Evolutionary conservation across 164 flowering plant species (phyloP).

Genomic region (Magnolia officinalis): DNA sequence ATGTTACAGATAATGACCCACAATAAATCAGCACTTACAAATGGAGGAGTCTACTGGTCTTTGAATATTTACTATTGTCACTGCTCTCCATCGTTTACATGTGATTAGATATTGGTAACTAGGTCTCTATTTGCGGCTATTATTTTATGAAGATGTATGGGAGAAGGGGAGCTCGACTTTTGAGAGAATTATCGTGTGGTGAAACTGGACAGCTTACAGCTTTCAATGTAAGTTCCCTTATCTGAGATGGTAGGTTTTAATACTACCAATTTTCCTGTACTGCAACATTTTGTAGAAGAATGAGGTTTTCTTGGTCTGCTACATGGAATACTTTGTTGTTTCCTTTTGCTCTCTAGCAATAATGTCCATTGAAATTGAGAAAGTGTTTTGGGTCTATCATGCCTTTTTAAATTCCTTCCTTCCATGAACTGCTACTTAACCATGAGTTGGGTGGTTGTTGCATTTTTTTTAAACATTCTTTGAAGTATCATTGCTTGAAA

Average conservation of each 20-base stretch:
- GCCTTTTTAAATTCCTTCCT: background rate
- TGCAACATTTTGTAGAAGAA: background rate
- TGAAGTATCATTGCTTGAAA: background rate
- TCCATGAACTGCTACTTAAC: background rate
- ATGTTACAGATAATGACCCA: too few species aligned
- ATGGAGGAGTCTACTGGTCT: too few species aligned
- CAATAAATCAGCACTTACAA: too few species aligned
- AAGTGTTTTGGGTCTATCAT: background rate
- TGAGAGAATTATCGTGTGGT: constrained; percentile 57
- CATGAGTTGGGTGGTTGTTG: background rate
- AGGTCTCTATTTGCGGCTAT: background rate
- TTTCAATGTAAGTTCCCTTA: constrained; percentile 55
- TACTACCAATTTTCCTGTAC: background rate
- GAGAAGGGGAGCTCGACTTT: constrained; percentile 57
- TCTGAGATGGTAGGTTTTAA: background rate
- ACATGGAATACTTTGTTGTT: background rate
- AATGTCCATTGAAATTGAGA: background rate
- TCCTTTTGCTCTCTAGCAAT: background rate
- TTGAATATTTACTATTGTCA: background rate
- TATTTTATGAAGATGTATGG: constrained; percentile 48
- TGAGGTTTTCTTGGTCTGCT: background rate
- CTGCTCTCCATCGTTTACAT: background rate
- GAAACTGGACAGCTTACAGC: constrained; percentile 71
- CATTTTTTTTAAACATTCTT: background rate
- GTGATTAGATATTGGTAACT: background rate